Base-by-base conservation (phyloP, 768 basidiomycete genomes). In the Pholiota microspora region DNA sequence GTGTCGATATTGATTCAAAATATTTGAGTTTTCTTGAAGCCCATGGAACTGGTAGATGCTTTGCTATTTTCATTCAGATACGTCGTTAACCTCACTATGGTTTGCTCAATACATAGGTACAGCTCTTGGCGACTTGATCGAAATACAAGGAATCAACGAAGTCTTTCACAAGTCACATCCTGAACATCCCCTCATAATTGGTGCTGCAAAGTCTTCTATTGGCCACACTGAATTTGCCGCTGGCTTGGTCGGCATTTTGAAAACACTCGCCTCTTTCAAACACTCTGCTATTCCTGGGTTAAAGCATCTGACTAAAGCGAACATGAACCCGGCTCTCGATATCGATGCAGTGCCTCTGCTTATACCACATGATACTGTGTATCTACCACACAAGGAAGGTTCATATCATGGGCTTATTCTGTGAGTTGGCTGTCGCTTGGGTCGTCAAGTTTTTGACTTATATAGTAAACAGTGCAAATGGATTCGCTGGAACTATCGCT, bases 401-500 rank as follows among this genome's bases (percentile, higher is more conserved):
- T 24, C 57, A 35, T 51, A 61, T 36, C 53, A 59, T 40, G 64
- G 57, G 15, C 48, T 68, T 1, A 65, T 70, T 8, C 48, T 70
- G 69, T 70, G 53, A 56, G 69, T 61, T 13, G 10, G 7, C 28
- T 9, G 9, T 49, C 29, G n/a, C n/a, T n/a, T n/a, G n/a, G n/a
- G n/a, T n/a, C n/a, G n/a, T n/a, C n/a, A n/a, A n/a, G n/a, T n/a
- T n/a, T n/a, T n/a, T n/a, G n/a, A n/a, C n/a, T n/a, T n/a, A n/a
- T n/a, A n/a, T n/a, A n/a, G n/a, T 10, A 3, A 32, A 8, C 42
- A 71, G 70, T 3, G 57, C 68, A 1, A 67, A 69, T 56, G 70
- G 69, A 12, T 69, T 71, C 45, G 60, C 69, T n/a, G 70, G 70
- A 1, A 69, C 70, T 3, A 54, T 69, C 31, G 51, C 69, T 23